These are phyloP conservation scores for Macrophomina tecta DNA, from an alignment of 2,329 filamentous ascomycete species.

Conservation along the genomic window DNA sequence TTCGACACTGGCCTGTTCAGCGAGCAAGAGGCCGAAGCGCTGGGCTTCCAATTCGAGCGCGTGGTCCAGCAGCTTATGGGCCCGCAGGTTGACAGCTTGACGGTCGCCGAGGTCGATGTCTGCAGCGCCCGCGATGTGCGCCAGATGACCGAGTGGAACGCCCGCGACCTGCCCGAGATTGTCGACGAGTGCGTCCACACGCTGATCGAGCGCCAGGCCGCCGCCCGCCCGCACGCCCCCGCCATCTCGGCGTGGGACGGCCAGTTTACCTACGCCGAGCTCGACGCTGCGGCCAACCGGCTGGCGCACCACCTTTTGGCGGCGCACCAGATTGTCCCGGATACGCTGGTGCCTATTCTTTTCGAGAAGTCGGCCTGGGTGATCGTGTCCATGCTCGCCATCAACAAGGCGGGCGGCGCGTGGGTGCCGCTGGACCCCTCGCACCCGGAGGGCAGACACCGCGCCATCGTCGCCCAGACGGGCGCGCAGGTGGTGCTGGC, in stretches of 20 bases:
- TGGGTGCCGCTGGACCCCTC: conserved; percentile 40
- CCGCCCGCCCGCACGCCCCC: conserved; percentile 44
- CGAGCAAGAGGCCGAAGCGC: neutral
- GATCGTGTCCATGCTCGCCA: conserved; percentile 42
- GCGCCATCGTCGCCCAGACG: conserved; percentile 30
- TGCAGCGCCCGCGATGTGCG: neutral
- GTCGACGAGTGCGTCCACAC: conserved; percentile 54
- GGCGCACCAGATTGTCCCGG: conserved; percentile 28
- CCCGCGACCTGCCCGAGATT: neutral
- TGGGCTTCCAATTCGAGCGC: conserved; percentile 20
- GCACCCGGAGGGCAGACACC: conserved; percentile 33
- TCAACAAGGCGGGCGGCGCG: conserved; percentile 39
- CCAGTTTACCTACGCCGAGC: conserved; percentile 53
- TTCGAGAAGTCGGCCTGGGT: conserved; percentile 35
- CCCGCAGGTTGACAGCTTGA: neutral
- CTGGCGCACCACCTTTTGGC: conserved; percentile 50
- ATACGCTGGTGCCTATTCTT: neutral
- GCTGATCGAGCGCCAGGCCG: conserved; percentile 52
- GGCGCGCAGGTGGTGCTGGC: neutral
- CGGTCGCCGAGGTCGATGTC: neutral
- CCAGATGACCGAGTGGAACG: conserved; percentile 1
- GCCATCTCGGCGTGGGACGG: conserved; percentile 61
- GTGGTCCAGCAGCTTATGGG: conserved; percentile 21
- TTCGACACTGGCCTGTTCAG: neutral
- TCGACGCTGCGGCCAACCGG: conserved; percentile 41